Conservation (phyloP, 108 stramenopile species). For the Cyclotella distinguenda region DNA sequence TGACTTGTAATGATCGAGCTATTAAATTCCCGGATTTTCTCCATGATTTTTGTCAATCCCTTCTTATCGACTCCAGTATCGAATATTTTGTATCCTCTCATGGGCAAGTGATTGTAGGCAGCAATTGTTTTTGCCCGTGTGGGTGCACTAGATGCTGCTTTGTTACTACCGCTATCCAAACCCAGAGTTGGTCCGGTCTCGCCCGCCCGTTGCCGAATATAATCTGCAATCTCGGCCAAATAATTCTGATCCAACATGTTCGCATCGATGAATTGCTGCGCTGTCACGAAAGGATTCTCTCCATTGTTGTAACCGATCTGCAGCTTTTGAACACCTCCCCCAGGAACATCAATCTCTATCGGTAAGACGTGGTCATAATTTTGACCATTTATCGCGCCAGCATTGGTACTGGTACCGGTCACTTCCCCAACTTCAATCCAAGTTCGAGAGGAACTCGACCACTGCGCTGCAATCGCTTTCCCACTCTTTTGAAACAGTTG, state of each 20-base stretch:
- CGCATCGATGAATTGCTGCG: constrained; percentile 94
- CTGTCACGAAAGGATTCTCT: constrained; percentile 94
- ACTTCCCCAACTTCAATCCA: constrained; percentile 98
- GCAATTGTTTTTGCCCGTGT: constrained; percentile 24
- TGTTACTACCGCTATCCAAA: constrained; percentile 20
- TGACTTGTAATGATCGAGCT: constrained; percentile 11
- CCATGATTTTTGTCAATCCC: constrained; percentile 67
- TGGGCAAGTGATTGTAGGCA: constrained; percentile 67
- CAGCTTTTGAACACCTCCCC: constrained; percentile 81
- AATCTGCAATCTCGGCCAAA: constrained; percentile 89
- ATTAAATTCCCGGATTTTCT: constrained; percentile 72
- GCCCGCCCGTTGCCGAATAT: constrained; percentile 80
- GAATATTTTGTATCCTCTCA: constrained; percentile 69
- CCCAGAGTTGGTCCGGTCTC: constrained; percentile 64
- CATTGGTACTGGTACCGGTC: constrained; percentile 74
- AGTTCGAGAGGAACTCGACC: constrained; percentile 70
- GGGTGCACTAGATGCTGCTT: constrained; percentile 18
- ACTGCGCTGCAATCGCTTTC: constrained; percentile 93
- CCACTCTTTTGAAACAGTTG: constrained; percentile 88
- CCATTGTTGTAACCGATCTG: constrained; percentile 96
- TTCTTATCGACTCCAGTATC: constrained; percentile 61
- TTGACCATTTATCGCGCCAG: constrained; percentile 81
- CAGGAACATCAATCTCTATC: constrained; percentile 90
- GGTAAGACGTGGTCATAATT: constrained; percentile 92
- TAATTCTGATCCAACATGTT: constrained; percentile 88